Evolutionary conservation across 2,329 filamentous ascomycete species (phyloP), one percentile per base, ranked within the genome.

Genomic region (Westerdykella aurantiaca): DNA sequence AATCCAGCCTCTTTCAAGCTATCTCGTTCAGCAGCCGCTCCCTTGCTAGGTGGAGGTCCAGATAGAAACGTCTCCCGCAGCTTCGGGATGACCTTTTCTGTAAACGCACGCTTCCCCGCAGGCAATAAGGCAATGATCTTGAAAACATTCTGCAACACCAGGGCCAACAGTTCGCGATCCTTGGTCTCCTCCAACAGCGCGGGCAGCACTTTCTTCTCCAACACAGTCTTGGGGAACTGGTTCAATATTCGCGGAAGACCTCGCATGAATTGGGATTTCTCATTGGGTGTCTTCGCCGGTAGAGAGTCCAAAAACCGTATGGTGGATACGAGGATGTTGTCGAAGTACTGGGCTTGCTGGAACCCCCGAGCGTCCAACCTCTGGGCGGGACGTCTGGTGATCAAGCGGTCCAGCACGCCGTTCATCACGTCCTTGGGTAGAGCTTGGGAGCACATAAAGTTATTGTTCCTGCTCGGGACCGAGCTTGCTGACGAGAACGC

Each of bases 281-380:
- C 93, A 49, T 81, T 86, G 0, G 87, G 78, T 1, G 89, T 95
- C 71, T 98, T 98, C 29, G 88, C 87, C 0, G 93, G 91, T 46
- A 98, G 81, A 0, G 83, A 80, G 57, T 98, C 93, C 21, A 98
- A 73, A 61, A 98, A 98, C 11, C 93, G 86, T 49, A 98, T 95
- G 0, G 93, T 96, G 0, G 90, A 95, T 17, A 98, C 88, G 4
- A 98, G 75, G 37, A 97, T 87, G 59, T 97, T 98, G 69, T 98
- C 89, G 63, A 98, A 98, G 64, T 94, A 98, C 53, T 88, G 83
- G 59, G 89, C 94, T 66, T 96, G 82, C 62, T 98, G 93, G 55
- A 98, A 97, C 57, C 95, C 91, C 42, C 80, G 82, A 4, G 91
- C 89, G 21, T 83, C 89, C 72, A 97, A 79, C 37, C 93, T 81